Evolutionary conservation across 192 early-diverging fungal species (phyloP), one percentile per base, ranked within the genome.

Genomic region (Thoreauomyces humboldtii): DNA sequence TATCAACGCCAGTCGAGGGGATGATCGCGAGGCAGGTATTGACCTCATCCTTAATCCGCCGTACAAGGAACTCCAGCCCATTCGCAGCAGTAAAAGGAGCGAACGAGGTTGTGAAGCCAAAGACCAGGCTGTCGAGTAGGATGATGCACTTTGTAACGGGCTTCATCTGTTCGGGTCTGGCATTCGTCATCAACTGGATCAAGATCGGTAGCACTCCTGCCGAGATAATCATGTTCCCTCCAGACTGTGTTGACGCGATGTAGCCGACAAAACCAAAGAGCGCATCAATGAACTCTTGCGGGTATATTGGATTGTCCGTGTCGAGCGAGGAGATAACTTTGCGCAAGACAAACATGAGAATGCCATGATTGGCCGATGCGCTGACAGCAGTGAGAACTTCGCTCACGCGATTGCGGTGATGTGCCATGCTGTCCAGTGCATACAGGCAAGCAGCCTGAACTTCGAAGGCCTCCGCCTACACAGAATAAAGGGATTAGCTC

Each of bases 361-460:
- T 83, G 24, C 96, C 96, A 61, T 98, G 93, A 62, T 93, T 96
- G 2, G 92, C 93, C 1, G 92, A 90, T 1, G 92, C 92, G 57
- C 94, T 96, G 50, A 96, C 72, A 0, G 93, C 91, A 14, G 89
- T 83, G 38, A 95, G 77, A 0, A 95, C 89, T 44, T 93, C 93
- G 24, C 77, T 77, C 0, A 92, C 74, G 56, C 88, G 86, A 34
- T 69, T 76, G 38, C 92, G 86, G 66, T 92, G 85, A 60, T 89
- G 87, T 21, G 89, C 82, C 44, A 99, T 76, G 38, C 83, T 88
- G 64, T 98, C 95, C 46, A 98, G 67, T 15, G 88, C 89, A 63
- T 88, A 84, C 14, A 96, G 68, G 7, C 90, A 87, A 12, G 86
- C 87, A 9, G 90, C 88, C 76, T 94, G 92, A 22, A 94, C 71